A percentile compares a stretch with the other conserved stretches of the same genome.
These are phyloP conservation scores for Pogostemon cablin DNA, from an alignment of 257 asterid species.

Conservation along the genomic window DNA sequence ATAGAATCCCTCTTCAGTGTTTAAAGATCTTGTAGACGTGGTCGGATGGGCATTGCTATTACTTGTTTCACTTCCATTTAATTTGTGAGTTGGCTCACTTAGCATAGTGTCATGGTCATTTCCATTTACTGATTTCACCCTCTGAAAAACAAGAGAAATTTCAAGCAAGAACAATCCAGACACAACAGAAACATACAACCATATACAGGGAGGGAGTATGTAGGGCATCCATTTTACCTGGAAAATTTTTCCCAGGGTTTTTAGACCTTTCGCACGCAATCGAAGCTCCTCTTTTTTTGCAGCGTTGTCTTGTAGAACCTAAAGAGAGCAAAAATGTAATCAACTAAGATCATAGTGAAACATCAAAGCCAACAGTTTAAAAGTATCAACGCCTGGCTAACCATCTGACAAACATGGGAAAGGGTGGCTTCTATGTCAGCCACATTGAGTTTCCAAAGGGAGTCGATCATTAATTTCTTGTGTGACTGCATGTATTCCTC, in stretches of 20 bases:
- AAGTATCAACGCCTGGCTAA: conserved; percentile 36
- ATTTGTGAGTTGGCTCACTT: conserved; percentile 45
- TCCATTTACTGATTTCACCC: conserved; percentile 70
- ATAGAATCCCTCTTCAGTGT: conserved; percentile 43
- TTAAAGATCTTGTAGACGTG: conserved; percentile 52
- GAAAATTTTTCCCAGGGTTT: conserved; percentile 88
- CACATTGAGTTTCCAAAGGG: conserved; percentile 98
- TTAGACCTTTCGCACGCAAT: conserved; percentile 89
- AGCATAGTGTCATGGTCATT: conserved; percentile 46
- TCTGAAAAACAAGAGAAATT: conserved; percentile 44
- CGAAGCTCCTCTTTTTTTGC: conserved; percentile 95
- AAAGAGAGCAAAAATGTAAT: conserved; percentile 28
- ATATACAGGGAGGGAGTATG: background rate
- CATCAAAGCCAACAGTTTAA: conserved; percentile 15
- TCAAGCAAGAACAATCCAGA: conserved; percentile 26
- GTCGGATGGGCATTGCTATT: conserved; percentile 43
- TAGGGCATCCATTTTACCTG: conserved; percentile 53
- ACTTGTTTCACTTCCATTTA: conserved; percentile 56
- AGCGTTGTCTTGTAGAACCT: conserved; percentile 86
- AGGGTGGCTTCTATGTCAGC: conserved; percentile 96
- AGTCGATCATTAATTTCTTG: conserved; percentile 94
- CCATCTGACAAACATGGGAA: conserved; percentile 98
- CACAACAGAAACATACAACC: background rate
- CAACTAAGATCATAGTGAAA: conserved; percentile 23
- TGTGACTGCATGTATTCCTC: conserved; percentile 91